Percentiles rank a stretch among this genome's conserved stretches.
Evolutionary conservation across 2,329 filamentous ascomycete genomes (phyloP).

Genomic region (Pyricularia sp.): DNA sequence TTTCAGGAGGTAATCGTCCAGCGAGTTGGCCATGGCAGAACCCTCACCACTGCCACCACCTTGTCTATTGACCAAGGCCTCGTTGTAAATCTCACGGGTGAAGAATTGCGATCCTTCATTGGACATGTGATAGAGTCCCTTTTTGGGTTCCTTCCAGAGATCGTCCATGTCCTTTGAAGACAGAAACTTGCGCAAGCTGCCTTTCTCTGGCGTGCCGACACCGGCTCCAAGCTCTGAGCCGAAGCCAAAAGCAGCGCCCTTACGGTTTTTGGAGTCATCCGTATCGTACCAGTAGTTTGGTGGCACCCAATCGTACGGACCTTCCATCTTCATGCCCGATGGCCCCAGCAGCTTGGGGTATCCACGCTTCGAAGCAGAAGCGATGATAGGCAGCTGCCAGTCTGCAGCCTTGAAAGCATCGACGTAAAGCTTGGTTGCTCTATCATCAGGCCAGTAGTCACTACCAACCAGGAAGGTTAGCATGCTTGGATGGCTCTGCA

Average conservation of each 20-base stretch:
- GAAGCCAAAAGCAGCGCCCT: conserved; percentile 53
- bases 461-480: conserved; percentile 51
- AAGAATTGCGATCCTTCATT: conserved; percentile 45
- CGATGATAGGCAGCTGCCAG: conserved; percentile 48
- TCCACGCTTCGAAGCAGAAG: conserved; percentile 46
- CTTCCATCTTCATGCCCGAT: conserved; percentile 56
- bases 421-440: conserved; percentile 43
- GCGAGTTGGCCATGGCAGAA: conserved; percentile 4
- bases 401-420: conserved; percentile 36
- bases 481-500: conserved; percentile 50
- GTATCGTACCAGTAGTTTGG: conserved; percentile 54
- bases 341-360: conserved; percentile 41
- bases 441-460: conserved; percentile 54
- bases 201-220: conserved; percentile 50
- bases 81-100: conserved; percentile 47
- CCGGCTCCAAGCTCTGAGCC: conserved; percentile 53
- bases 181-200: conserved; percentile 45
- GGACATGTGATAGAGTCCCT: conserved; percentile 51
- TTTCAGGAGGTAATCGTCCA: conserved; percentile 51
- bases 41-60: conserved; percentile 20
- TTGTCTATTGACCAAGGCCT: conserved; percentile 40
- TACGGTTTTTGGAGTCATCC: conserved; percentile 24
- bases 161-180: conserved; percentile 37
- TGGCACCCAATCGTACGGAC: conserved; percentile 58
- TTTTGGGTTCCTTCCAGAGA: conserved; percentile 45